These are phyloP conservation scores for Schoenoplectus triqueter DNA, from an alignment of 202 grass and related monocot species.

Conservation along the genomic window DNA sequence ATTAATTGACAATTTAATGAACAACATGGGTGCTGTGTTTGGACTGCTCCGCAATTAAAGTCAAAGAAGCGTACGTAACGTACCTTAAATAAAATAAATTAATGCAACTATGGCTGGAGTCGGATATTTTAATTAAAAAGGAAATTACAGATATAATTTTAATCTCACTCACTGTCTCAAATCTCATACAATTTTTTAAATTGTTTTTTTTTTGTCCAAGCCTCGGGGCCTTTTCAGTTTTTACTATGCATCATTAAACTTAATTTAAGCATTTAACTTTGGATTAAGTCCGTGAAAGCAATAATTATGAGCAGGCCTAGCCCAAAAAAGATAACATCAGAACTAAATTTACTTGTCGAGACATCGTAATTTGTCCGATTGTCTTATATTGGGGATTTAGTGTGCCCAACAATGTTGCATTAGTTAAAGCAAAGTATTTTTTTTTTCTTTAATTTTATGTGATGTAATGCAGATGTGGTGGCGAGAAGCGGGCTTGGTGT, in stretches of 20 bases:
- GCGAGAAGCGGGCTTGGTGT: constrained; percentile 37
- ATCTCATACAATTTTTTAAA: background rate
- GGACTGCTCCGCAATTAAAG: too few species aligned
- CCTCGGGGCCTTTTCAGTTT: background rate
- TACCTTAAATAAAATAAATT: too few species aligned
- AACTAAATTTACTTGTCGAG: background rate
- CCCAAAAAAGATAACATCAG: background rate
- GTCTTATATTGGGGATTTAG: background rate
- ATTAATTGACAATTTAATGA: too few species aligned
- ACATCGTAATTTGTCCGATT: background rate
- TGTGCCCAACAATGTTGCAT: too few species aligned
- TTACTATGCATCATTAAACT: background rate
- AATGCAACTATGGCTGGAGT: too few species aligned
- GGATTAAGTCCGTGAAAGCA: background rate
- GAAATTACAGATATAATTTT: background rate
- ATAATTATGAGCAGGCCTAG: background rate
- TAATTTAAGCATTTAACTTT: background rate
- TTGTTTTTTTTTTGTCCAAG: background rate
- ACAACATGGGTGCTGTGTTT: too few species aligned
- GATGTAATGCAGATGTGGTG: constrained; percentile 40
- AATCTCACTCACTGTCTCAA: background rate
- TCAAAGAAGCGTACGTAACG: too few species aligned
- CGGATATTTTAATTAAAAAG: background rate
- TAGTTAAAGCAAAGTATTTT: background rate
- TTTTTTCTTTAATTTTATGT: background rate